A percentile compares a stretch with the other conserved stretches of the same genome.
Evolutionary conservation across 352 stramenopile genomes (phyloP).

Genomic region (Chrysophaeum taylorii): DNA sequence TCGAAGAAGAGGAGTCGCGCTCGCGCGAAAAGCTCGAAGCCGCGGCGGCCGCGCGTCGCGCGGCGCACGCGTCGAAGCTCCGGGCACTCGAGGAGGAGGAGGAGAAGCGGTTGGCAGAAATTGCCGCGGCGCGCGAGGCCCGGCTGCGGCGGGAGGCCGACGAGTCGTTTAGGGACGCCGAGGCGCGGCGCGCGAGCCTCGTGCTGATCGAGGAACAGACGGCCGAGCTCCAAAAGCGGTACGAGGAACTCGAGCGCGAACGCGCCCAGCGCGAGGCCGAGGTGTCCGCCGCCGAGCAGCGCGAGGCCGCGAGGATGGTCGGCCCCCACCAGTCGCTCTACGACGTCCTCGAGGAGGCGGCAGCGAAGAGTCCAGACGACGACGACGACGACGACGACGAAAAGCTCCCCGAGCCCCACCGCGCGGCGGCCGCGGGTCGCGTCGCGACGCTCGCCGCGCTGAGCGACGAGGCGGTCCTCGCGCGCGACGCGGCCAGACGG

Average conservation of each 20-base stretch:
- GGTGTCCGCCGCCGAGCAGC: neutral
- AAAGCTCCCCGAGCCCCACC: slow-evolving; percentile 21
- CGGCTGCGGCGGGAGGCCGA: neutral
- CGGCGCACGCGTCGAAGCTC: neutral
- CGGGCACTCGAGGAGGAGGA: neutral
- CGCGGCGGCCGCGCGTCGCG: too few species aligned
- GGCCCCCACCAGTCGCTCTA: neutral
- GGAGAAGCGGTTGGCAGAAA: neutral
- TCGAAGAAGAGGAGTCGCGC: too few species aligned
- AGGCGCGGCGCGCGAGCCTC: neutral
- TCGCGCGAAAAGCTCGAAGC: too few species aligned
- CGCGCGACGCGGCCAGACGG: slow-evolving; percentile 24
- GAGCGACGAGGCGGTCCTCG: too few species aligned
- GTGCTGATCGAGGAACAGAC: neutral
- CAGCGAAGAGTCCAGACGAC: neutral
- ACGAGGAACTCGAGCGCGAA: neutral
- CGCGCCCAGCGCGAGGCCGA: neutral
- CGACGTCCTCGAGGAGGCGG: neutral
- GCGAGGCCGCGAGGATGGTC: neutral
- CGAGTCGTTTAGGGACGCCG: neutral
- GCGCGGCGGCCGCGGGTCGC: slow-evolving; percentile 30
- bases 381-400: slow-evolving; percentile 8
- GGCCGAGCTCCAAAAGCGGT: neutral
- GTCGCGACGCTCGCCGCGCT: slow-evolving; percentile 16
- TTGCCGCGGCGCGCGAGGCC: neutral